Base-by-base conservation (phyloP, 441 rosid genomes). In the Corymbia citriodora region DNA sequence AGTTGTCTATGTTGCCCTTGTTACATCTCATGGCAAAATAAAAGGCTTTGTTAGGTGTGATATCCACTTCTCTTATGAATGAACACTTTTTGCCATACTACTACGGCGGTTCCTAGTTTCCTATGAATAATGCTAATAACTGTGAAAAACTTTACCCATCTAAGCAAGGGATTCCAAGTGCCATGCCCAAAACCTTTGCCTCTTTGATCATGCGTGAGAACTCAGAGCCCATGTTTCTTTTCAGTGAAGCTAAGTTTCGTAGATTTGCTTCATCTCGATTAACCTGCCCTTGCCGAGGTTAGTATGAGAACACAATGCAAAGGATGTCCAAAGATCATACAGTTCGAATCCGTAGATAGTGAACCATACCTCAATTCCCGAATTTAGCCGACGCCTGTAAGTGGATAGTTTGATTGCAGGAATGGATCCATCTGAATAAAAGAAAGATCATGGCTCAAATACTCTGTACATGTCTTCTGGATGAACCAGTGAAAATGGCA, bases 181-280 rank as follows among this genome's bases (percentile, higher is more conserved):
- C 95, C 90, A 93, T 93, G 88, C 97, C 99, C 90, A 97, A 93
- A 33, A 91, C 88, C 91, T 96, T 97, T 2, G 99, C 98, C 92
- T 97, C 98, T 91, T 96, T 98, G 70, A 98, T 93, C 94, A 96
- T 94, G 87, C 99, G 92, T 7, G 99, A 98, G 94, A 98, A 98
- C 90, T 95, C 98, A 2, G 99, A 98, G 61, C 99, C 97, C 98
- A 93, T 95, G 92, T 98, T 98, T 94, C 99, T 94, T 89, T 90
- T 92, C 91, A 96, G 96, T 16, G 99, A 95, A 88, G 94, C 86
- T 90, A 90, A 92, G 90, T 93, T 95, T 9, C 92, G 93, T 85
- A 90, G 91, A 90, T 94, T 92, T 17, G 89, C 90, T 63, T 88
- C 97, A 89, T 94, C 95, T 57, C 90, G 94, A 91, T 89, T 89